Base-by-base conservation (phyloP, 2,329 filamentous ascomycete species). In the Penicillium paneum region DNA sequence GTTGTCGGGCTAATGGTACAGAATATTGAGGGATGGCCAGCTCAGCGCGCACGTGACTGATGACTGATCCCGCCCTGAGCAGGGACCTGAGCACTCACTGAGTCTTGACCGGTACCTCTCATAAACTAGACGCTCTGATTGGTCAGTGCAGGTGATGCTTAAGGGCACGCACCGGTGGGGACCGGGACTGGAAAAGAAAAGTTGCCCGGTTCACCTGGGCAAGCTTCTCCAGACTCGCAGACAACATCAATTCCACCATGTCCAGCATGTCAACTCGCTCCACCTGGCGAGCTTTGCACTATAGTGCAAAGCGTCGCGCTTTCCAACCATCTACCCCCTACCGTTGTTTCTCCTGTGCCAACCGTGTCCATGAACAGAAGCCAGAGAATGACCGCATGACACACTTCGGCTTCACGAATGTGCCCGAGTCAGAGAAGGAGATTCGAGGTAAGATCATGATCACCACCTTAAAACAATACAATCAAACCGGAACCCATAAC, bases 361-460 rank as follows among this genome's bases (percentile, higher is more conserved):
- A 70, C 45, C 75, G 70, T 36, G 55, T 60, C 60, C 71, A 77
- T 56, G 69, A 73, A 54, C 71, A 68, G 55, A 68, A 72, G 59
- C 29, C 66, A 49, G 67, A 74, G 49, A 62, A 79, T 62, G 78
- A 83, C 43, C 80, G 81, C 55, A 87, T 87, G 58, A 96, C 92
- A 46, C 91, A 96, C 76, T 97, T 97, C 73, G 92, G 92, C 48
- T 97, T 91, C 72, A 83, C 92, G 76, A 93, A 90, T 39, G 82
- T 97, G 38, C 84, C 88, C 15, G 90, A 95, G 71, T 80, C 84
- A 10, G 81, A 94, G 72, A 97, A 97, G 76, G 83, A 86, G 64
- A 80, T 81, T 24, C 79, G 79, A 76, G 85, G 85, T 86, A 75
- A 47, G 59, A 26, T 15, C 3, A 24, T 17, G 11, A 5, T 12